Percentiles rank a stretch among this genome's conserved stretches.
These are phyloP conservation scores for Zychaea mexicana DNA, from an alignment of 371 early-diverging fungal genomes.

Conservation along the genomic window DNA sequence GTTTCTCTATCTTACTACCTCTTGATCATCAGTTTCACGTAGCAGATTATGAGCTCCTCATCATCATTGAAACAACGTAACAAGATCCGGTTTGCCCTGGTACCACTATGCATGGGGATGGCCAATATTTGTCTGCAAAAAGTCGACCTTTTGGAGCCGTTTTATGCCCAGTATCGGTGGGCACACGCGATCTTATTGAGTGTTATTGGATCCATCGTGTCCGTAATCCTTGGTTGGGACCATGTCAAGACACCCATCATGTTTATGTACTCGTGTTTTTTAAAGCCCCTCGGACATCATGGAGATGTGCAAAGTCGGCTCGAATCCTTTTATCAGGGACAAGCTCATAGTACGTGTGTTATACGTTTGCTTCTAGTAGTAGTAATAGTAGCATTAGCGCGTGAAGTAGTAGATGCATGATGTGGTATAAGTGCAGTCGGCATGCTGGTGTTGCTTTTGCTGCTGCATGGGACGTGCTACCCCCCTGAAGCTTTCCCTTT, in stretches of 20 bases:
- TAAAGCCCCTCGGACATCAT: constrained; percentile 72
- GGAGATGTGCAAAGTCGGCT: constrained; percentile 66
- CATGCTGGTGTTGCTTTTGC: too few relatives aligned
- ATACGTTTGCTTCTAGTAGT: not conserved
- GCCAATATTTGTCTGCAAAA: constrained; percentile 18
- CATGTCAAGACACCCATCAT: constrained; percentile 45
- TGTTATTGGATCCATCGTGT: constrained; percentile 21
- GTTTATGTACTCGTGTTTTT: constrained; percentile 75
- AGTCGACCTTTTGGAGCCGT: constrained; percentile 19
- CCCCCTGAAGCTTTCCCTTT: not conserved
- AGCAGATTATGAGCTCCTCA: not conserved
- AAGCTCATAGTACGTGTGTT: constrained; percentile 71
- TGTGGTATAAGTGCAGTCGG: not conserved
- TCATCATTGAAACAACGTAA: too few relatives aligned
- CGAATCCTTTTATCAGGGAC: constrained; percentile 77
- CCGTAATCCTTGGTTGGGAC: constrained; percentile 34
- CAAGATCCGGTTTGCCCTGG: constrained; percentile 18
- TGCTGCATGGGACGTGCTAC: not conserved
- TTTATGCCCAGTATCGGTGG: constrained; percentile 29
- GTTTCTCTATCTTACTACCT: not conserved
- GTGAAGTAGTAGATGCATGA: not conserved
- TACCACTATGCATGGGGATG: constrained; percentile 25
- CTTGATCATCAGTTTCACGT: too few relatives aligned
- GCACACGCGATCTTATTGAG: constrained; percentile 22
- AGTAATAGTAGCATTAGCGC: too few relatives aligned